These are phyloP conservation scores for Strobilomyces confusus DNA, from an alignment of 768 basidiomycete genomes.

Conservation along the genomic window DNA sequence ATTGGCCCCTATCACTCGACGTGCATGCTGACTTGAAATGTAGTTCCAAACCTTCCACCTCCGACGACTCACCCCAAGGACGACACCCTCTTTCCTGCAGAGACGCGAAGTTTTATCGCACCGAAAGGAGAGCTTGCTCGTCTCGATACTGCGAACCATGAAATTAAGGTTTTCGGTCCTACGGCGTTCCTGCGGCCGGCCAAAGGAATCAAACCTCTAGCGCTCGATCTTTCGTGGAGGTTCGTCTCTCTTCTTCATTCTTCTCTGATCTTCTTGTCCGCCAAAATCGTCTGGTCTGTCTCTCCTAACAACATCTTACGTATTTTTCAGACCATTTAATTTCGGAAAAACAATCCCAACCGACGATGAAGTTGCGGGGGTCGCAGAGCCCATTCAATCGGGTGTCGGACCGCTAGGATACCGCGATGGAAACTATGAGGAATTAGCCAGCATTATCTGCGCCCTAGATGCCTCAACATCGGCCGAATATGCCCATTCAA, in stretches of 20 bases:
- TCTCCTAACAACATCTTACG: not conserved
- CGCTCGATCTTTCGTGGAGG: conserved; percentile 67
- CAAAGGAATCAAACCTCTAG: conserved; percentile 55
- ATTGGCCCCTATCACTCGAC: conserved; percentile 15
- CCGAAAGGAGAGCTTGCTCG: conserved; percentile 13
- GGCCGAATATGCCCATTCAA: conserved; percentile 11
- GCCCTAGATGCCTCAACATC: conserved; percentile 2
- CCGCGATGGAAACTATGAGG: conserved; percentile 11
- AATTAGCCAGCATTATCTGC: conserved; percentile 11
- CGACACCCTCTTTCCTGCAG: conserved; percentile 31
- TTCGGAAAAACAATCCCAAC: conserved; percentile 33
- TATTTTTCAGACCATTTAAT: conserved; percentile 44
- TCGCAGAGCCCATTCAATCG: conserved; percentile 13
- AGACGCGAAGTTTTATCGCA: conserved; percentile 26
- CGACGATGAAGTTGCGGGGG: conserved; percentile 26
- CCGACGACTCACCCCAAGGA: conserved; percentile 46
- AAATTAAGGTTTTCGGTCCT: conserved; percentile 1
- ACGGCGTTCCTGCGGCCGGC: conserved; percentile 43
- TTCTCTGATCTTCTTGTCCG: not conserved
- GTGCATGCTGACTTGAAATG: conserved; percentile 16
- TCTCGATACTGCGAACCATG: not conserved
- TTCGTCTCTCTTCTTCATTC: conserved; percentile 29
- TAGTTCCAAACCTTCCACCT: conserved; percentile 54
- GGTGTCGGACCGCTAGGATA: conserved; percentile 15
- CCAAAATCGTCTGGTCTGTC: not conserved